Conservation (phyloP, 495 filamentous ascomycete genomes). For the Diplogelasinospora grovesii region DNA sequence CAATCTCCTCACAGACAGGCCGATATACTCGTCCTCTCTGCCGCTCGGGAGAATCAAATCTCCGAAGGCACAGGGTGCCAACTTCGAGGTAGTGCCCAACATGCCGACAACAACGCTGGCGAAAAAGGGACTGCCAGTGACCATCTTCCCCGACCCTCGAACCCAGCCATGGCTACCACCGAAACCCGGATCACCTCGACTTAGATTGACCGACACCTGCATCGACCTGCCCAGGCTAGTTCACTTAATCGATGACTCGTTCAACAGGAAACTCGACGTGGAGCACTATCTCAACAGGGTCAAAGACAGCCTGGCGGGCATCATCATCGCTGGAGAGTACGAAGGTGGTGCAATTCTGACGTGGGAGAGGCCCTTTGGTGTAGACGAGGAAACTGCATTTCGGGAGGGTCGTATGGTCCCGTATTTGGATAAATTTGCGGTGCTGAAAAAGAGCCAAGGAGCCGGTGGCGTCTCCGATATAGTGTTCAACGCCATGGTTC, state of each 20-base stretch:
- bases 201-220: constrained; percentile 65
- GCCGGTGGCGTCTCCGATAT: constrained; percentile 90
- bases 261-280: constrained; percentile 76
- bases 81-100: constrained; percentile 2
- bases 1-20: constrained; percentile 93
- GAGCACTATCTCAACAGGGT: constrained; percentile 75
- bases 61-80: constrained; percentile 12
- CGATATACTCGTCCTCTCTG: constrained; percentile 81
- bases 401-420: constrained; percentile 62
- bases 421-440: constrained; percentile 97
- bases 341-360: constrained; percentile 93
- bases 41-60: constrained; percentile 54
- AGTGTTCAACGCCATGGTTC: constrained; percentile 92
- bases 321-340: constrained; percentile 94
- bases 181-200: constrained; percentile 38
- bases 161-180: constrained; percentile 59
- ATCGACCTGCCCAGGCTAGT: constrained; percentile 79
- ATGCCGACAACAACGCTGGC: constrained; percentile 66
- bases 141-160: constrained; percentile 67
- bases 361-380: constrained; percentile 74
- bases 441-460: constrained; percentile 80
- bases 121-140: constrained; percentile 86
- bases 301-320: constrained; percentile 68
- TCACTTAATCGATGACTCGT: constrained; percentile 89
- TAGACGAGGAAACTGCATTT: constrained; percentile 46